Evolutionary conservation across 495 filamentous ascomycete genomes (phyloP).

Genomic region (Trichoderma orchidacearum): DNA sequence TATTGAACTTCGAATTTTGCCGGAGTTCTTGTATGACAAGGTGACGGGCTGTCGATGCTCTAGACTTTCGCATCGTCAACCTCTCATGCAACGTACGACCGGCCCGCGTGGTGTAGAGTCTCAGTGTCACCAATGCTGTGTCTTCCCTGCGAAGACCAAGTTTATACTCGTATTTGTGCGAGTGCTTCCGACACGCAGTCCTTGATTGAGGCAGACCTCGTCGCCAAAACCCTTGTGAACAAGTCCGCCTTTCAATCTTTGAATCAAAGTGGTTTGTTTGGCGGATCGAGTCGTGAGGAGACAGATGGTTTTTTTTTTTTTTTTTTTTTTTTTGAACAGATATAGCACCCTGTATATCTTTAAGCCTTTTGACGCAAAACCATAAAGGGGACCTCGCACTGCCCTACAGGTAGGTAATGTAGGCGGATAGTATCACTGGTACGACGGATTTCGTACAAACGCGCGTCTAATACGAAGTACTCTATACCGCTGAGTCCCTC

Average conservation of each 20-base stretch:
- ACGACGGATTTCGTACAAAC: too few species aligned
- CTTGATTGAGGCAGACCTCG: not conserved
- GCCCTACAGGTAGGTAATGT: too few species aligned
- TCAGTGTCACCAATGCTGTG: not conserved
- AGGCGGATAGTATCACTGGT: too few species aligned
- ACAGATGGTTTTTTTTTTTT: too few species aligned
- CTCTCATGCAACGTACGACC: not conserved
- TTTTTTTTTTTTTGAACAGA: too few species aligned
- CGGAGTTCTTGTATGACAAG: not conserved
- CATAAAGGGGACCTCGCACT: too few species aligned
- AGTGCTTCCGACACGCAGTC: not conserved
- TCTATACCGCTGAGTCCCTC: too few species aligned
- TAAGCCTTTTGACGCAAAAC: too few species aligned
- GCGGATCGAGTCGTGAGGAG: too few species aligned
- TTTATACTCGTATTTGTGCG: not conserved
- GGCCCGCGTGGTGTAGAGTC: not conserved
- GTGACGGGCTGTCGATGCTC: not conserved
- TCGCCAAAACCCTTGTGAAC: not conserved
- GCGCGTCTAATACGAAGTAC: too few species aligned
- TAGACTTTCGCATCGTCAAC: not conserved
- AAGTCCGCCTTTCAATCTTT: not conserved
- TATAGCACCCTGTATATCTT: too few species aligned
- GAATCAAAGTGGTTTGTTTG: too few species aligned
- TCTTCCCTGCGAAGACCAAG: not conserved
- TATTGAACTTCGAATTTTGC: not conserved